Percentiles rank a stretch among this genome's conserved stretches.
phyloP scores from a whole-genome alignment of 2,329 filamentous ascomycete species.

The Alternaria longipes region DNA sequence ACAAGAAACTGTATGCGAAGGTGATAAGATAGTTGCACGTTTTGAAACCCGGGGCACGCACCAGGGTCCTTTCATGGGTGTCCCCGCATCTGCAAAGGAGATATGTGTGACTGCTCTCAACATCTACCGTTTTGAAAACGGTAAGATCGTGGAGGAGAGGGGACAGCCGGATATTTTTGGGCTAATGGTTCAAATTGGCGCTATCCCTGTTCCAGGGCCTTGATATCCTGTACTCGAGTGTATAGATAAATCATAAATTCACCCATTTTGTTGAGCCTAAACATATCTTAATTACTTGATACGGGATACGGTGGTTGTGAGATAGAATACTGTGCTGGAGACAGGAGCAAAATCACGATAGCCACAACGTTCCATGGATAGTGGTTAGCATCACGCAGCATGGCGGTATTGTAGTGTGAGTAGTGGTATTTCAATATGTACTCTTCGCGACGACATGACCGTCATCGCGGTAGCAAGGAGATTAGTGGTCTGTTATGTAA shows the following conservation, averaged over 20 bases:
- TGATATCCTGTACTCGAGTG: not conserved
- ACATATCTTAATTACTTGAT: not conserved
- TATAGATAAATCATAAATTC: not conserved
- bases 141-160: no score
- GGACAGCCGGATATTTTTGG: no score
- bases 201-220: no score
- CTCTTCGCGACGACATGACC: not conserved
- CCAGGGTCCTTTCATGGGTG: slow-evolving; percentile 1
- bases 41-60: slow-evolving; percentile 7
- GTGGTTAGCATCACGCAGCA: not conserved
- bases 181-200: no score
- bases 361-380: not conserved
- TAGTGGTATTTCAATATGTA: not conserved
- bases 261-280: not conserved
- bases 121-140: no score
- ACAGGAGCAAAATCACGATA: not conserved
- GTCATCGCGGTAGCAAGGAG: not conserved
- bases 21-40: not conserved
- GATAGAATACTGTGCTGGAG: not conserved
- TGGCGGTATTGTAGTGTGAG: not conserved
- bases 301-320: not conserved
- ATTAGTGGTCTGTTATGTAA: slow-evolving; percentile 7
- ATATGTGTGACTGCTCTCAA: not conserved
- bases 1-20: slow-evolving; percentile 10
- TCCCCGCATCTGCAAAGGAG: not conserved